These are phyloP conservation scores for Allomyces arbusculus DNA, from an alignment of 192 early-diverging fungal species.

Conservation along the genomic window DNA sequence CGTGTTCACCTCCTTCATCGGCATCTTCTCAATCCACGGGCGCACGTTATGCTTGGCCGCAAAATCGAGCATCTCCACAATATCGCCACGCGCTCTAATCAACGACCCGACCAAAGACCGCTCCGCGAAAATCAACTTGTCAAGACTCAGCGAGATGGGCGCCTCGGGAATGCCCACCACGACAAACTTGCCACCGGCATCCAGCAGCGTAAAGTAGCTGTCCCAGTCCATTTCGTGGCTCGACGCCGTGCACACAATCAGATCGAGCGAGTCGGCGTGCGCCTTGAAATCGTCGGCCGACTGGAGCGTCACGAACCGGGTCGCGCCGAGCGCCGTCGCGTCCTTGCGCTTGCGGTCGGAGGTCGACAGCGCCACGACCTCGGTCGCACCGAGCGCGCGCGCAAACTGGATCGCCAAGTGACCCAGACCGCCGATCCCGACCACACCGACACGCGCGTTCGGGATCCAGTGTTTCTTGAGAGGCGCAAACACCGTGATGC, in stretches of 20 bases:
- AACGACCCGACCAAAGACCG: constrained; percentile 35
- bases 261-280: constrained; percentile 11
- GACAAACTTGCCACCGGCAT: constrained; percentile 37
- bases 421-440: constrained; percentile 63
- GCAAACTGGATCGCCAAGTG: constrained; percentile 26
- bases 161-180: constrained; percentile 42
- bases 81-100: constrained; percentile 34
- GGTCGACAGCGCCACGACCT: neutral
- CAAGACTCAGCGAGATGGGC: constrained; percentile 17
- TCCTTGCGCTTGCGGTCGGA: neutral
- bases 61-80: constrained; percentile 43
- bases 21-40: too few species aligned
- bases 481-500: constrained; percentile 51
- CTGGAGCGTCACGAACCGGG: neutral
- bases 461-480: constrained; percentile 38
- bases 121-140: constrained; percentile 15
- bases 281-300: constrained; percentile 10
- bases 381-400: neutral
- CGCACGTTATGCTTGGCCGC: too few species aligned
- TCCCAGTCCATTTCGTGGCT: constrained; percentile 21
- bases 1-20: too few species aligned
- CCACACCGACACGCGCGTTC: constrained; percentile 45
- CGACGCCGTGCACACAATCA: constrained; percentile 16
- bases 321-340: neutral
- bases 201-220: constrained; percentile 21